Conservation (phyloP, 2,329 filamentous ascomycete species). For the Pseudogymnoascus sp. region DNA sequence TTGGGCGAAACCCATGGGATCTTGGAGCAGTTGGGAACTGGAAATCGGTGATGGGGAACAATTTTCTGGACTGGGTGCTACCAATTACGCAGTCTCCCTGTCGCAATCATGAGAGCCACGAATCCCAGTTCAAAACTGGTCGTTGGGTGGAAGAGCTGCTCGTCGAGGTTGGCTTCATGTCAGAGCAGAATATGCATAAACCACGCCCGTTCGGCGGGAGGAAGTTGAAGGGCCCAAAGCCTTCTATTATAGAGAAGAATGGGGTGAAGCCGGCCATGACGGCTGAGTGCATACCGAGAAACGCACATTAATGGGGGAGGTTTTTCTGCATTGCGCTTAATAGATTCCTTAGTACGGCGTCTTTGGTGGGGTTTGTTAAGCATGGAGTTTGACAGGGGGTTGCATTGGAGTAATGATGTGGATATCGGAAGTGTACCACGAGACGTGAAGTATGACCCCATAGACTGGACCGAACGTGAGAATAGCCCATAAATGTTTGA, state of each 20-base stretch:
- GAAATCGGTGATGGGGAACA: conserved; percentile 68
- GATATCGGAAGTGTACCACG: conserved; percentile 2
- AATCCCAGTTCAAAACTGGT: conserved; percentile 61
- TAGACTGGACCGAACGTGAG: neutral
- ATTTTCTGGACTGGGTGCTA: conserved; percentile 66
- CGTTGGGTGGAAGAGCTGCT: conserved; percentile 50
- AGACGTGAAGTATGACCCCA: neutral
- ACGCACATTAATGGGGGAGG: neutral
- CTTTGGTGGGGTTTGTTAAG: neutral
- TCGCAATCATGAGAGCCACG: conserved; percentile 53
- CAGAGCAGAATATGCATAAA: conserved; percentile 11
- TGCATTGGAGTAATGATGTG: neutral
- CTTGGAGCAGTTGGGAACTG: conserved; percentile 63
- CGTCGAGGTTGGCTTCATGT: conserved; percentile 16
- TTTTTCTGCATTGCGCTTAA: neutral
- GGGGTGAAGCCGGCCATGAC: neutral
- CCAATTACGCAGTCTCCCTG: conserved; percentile 70
- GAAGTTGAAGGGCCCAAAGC: neutral
- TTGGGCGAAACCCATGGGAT: conserved; percentile 80
- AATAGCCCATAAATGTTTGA: neutral
- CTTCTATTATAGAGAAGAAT: neutral
- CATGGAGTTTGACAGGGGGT: neutral
- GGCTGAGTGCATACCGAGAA: conserved; percentile 1
- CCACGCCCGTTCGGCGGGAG: neutral
- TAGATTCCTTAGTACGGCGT: neutral